Evolutionary conservation across 192 early-diverging fungal species (phyloP).

Genomic region (Coemansia sp.): DNA sequence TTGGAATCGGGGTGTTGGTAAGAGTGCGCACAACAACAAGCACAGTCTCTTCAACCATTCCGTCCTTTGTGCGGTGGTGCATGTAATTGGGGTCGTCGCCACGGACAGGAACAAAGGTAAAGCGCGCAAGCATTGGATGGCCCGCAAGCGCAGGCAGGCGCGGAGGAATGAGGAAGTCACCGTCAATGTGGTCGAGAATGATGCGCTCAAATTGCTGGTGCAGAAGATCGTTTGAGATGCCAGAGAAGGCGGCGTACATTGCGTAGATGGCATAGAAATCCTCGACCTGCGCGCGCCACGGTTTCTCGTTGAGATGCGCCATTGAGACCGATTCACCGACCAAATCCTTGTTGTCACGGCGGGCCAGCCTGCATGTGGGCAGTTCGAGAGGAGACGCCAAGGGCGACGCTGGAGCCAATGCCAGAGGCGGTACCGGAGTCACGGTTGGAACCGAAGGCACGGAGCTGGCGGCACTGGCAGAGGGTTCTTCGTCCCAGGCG

Average conservation of each 20-base stretch:
- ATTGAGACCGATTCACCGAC: slow-evolving; percentile 36
- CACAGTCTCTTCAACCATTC: slow-evolving; percentile 40
- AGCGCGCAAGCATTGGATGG: slow-evolving; percentile 40
- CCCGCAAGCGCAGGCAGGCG: slow-evolving; percentile 21
- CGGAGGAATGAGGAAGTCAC: slow-evolving; percentile 42
- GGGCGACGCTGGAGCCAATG: not conserved
- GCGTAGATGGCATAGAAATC: slow-evolving; percentile 47
- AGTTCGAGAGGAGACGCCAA: not conserved
- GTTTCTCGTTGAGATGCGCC: slow-evolving; percentile 33
- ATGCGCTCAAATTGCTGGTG: slow-evolving; percentile 47
- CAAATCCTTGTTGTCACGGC: slow-evolving; percentile 23
- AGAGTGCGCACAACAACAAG: slow-evolving; percentile 39
- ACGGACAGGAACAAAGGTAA: slow-evolving; percentile 45
- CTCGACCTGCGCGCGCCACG: slow-evolving; percentile 46
- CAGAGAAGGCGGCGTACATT: slow-evolving; percentile 37
- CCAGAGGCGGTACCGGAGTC: not conserved
- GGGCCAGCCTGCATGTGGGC: slow-evolving; percentile 4
- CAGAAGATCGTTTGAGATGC: slow-evolving; percentile 33
- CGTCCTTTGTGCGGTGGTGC: slow-evolving; percentile 48
- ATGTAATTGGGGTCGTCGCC: slow-evolving; percentile 41
- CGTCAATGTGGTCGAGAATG: slow-evolving; percentile 47
- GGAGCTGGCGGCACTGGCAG: slow-evolving; percentile 22
- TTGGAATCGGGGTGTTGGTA: slow-evolving; percentile 43
- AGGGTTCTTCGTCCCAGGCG: slow-evolving; percentile 17
- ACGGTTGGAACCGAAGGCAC: slow-evolving; percentile 7